Evolutionary conservation across 2,329 filamentous ascomycete genomes (phyloP).

Genomic region (Lomentospora prolificans): DNA sequence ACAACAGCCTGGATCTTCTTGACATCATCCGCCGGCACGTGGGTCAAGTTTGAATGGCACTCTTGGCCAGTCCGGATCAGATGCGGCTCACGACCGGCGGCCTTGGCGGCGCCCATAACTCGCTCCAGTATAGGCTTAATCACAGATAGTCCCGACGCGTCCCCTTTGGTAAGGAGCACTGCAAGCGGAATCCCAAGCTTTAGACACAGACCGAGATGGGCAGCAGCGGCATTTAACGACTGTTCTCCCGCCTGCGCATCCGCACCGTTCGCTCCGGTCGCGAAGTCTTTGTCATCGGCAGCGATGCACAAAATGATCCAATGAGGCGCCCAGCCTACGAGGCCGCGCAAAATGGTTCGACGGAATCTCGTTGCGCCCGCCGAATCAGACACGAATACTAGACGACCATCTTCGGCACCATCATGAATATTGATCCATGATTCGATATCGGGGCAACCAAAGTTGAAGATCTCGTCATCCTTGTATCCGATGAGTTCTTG

Average conservation of each 20-base stretch:
- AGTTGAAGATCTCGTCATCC: conserved; percentile 59
- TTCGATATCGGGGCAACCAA: conserved; percentile 64
- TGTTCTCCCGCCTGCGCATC: not conserved
- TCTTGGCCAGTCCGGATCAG: conserved; percentile 54
- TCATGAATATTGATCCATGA: conserved; percentile 94
- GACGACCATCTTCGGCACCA: conserved; percentile 57
- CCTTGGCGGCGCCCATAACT: conserved; percentile 68
- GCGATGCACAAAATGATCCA: conserved; percentile 86
- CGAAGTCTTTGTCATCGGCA: conserved; percentile 56
- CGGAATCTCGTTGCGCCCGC: conserved; percentile 85
- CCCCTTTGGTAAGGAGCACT: conserved; percentile 83
- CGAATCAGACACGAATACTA: conserved; percentile 86
- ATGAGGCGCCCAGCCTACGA: conserved; percentile 94
- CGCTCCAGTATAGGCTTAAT: conserved; percentile 64
- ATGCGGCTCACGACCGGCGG: conserved; percentile 60
- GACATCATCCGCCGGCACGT: conserved; percentile 45
- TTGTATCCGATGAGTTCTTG: conserved; percentile 88
- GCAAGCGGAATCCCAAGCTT: conserved; percentile 68
- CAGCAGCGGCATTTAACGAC: conserved; percentile 54
- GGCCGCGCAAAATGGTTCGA: conserved; percentile 75
- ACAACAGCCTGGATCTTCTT: conserved; percentile 48
- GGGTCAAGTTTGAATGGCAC: conserved; percentile 40
- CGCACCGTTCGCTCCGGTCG: conserved; percentile 23
- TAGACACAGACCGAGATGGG: conserved; percentile 77
- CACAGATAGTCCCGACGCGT: conserved; percentile 67